Conservation (phyloP, 1,284 basidiomycete genomes). For the Ganoderma resinaceum region DNA sequence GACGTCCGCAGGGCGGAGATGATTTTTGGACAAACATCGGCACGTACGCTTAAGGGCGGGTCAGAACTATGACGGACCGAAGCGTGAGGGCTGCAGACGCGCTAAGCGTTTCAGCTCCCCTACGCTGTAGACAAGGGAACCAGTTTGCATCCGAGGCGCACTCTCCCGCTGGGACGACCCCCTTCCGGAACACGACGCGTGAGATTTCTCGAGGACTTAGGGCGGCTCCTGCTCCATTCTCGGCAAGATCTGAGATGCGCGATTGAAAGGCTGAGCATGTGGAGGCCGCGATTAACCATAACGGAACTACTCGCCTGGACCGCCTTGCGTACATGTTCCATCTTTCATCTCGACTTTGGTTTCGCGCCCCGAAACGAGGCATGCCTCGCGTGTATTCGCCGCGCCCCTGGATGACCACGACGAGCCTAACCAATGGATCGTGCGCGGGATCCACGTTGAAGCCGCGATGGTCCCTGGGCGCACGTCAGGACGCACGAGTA, state of each 20-base stretch:
- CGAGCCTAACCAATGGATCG: conserved; percentile 5
- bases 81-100: conserved; percentile 11
- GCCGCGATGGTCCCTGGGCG: conserved; percentile 2
- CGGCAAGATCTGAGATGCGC: conserved; percentile 18
- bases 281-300: conserved; percentile 20
- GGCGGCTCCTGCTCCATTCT: conserved; percentile 1
- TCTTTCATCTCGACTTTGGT: not conserved
- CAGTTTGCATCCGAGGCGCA: conserved; percentile 1
- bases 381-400: not conserved
- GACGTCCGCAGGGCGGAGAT: conserved; percentile 18
- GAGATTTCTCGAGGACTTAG: conserved; percentile 5
- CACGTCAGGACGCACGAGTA: conserved; percentile 4
- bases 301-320: conserved; percentile 9
- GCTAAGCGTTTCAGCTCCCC: conserved; percentile 8
- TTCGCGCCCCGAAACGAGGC: conserved; percentile 18
- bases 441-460: not conserved
- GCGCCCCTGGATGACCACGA: not conserved
- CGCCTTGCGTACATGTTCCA: conserved; percentile 7
- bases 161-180: conserved; percentile 2
- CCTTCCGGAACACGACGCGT: conserved; percentile 13
- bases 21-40: conserved; percentile 11
- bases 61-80: conserved; percentile 9
- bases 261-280: conserved; percentile 9
- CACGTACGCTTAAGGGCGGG: conserved; percentile 13
- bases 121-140: conserved; percentile 14